Evolutionary conservation across 306 rosid species (phyloP).

Genomic region (Quercus aquifolioides): DNA sequence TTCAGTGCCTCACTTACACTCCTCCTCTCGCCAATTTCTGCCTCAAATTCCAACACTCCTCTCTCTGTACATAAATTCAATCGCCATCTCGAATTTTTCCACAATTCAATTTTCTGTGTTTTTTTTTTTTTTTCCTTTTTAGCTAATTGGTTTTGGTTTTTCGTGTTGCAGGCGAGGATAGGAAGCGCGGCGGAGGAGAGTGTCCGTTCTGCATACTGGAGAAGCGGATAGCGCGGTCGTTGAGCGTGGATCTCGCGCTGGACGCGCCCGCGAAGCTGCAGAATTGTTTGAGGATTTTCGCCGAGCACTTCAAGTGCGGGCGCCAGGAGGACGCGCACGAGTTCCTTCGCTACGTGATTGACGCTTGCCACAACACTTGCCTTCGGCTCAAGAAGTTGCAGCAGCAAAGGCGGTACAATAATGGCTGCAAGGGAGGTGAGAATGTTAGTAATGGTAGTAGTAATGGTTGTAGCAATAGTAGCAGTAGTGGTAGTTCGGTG

Average conservation of each 20-base stretch:
- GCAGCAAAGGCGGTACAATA: not conserved
- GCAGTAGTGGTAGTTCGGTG: constrained; percentile 32
- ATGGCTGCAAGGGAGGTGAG: constrained; percentile 17
- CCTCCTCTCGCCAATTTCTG: constrained; percentile 99
- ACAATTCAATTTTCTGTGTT: not conserved
- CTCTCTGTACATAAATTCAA: constrained; percentile 43
- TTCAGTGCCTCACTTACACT: constrained; percentile 98
- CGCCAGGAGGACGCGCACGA: constrained; percentile 99
- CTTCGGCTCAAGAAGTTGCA: constrained; percentile 81
- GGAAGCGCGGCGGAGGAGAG: constrained; percentile 38
- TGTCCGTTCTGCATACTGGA: constrained; percentile 93
- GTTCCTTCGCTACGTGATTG: constrained; percentile 87
- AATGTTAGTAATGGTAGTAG: not conserved
- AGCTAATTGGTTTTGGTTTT: not conserved
- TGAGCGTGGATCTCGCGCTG: constrained; percentile 56
- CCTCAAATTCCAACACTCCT: constrained; percentile 74
- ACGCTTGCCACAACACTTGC: constrained; percentile 93
- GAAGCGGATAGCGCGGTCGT: constrained; percentile 72
- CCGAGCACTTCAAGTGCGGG: constrained; percentile 73
- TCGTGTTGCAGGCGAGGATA: constrained; percentile 54
- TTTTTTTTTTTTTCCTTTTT: not conserved
- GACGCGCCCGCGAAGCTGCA: constrained; percentile 77
- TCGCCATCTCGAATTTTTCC: too few relatives aligned
- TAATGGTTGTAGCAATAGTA: not conserved
- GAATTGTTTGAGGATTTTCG: constrained; percentile 71